phyloP scores from a whole-genome alignment of 2,329 filamentous ascomycete species.

The Fusarium anthophilum region DNA sequence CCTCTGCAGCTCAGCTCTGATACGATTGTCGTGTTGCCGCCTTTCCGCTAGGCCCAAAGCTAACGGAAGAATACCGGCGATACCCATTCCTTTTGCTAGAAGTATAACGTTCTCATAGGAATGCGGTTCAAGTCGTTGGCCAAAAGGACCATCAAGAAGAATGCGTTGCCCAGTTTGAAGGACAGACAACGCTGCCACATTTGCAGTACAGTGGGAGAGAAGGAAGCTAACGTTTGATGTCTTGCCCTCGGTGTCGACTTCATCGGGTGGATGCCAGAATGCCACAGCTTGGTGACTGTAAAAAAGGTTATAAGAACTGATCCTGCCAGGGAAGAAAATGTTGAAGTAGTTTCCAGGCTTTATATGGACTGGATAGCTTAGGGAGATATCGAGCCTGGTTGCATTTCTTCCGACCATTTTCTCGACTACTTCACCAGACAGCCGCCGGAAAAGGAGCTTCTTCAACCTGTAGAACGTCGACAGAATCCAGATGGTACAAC shows the following conservation, averaged over 20 bases:
- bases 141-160: slow-evolving; percentile 5
- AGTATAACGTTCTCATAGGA: slow-evolving; percentile 10
- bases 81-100: slow-evolving; percentile 12
- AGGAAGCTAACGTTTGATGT: neutral
- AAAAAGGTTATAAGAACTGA: neutral
- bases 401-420: neutral
- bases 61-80: neutral
- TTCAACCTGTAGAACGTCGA: neutral
- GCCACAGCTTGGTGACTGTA: neutral
- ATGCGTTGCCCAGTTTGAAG: neutral
- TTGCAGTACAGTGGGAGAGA: neutral
- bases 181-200: neutral
- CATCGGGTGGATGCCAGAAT: neutral
- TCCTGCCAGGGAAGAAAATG: slow-evolving; percentile 3
- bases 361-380: neutral
- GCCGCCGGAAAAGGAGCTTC: neutral
- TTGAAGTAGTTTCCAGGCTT: slow-evolving; percentile 5
- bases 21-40: neutral
- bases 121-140: neutral
- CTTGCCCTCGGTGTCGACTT: neutral
- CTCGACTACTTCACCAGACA: neutral
- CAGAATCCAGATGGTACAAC: neutral
- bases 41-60: neutral
- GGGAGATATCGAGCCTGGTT: neutral
- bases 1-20: neutral